Percentiles rank a stretch among this genome's conserved stretches.
These are phyloP conservation scores for Kuraishia ogatae DNA, from an alignment of 805 yeast genomes.

Conservation along the genomic window DNA sequence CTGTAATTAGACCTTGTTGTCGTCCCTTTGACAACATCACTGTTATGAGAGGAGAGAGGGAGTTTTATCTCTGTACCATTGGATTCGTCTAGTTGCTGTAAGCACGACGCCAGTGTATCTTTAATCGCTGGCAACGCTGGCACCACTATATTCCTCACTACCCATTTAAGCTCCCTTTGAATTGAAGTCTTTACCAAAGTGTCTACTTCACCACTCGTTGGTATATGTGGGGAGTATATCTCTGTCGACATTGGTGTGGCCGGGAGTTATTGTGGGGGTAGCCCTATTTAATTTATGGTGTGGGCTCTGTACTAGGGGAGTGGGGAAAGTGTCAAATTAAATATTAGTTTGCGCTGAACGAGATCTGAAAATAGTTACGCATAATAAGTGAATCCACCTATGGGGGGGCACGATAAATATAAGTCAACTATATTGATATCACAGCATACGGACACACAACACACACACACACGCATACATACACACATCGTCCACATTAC, in stretches of 20 bases:
- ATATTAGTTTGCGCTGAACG: no score
- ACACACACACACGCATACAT: no score
- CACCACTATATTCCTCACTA: slow-evolving; percentile 34
- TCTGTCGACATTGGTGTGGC: slow-evolving; percentile 14
- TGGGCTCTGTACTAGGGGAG: no score
- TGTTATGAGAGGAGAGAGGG: slow-evolving; percentile 47
- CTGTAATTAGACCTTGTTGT: slow-evolving; percentile 46
- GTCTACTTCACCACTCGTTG: slow-evolving; percentile 4
- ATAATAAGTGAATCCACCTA: no score
- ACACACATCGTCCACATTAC: no score
- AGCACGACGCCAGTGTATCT: slow-evolving; percentile 33
- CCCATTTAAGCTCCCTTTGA: slow-evolving; percentile 32
- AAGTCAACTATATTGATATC: no score
- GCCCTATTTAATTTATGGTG: no score
- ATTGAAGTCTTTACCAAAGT: slow-evolving; percentile 6
- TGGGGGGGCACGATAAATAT: no score
- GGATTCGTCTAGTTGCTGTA: slow-evolving; percentile 26
- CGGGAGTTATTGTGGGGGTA: background rate
- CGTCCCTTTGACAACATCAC: slow-evolving; percentile 52
- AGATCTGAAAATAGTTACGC: no score
- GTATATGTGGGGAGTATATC: slow-evolving; percentile 9
- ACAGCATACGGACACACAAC: no score
- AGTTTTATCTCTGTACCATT: slow-evolving; percentile 38
- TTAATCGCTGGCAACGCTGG: slow-evolving; percentile 39
- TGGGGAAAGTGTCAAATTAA: no score